Base-by-base conservation (phyloP, 1,284 basidiomycete genomes). In the Puccinia polysora region DNA sequence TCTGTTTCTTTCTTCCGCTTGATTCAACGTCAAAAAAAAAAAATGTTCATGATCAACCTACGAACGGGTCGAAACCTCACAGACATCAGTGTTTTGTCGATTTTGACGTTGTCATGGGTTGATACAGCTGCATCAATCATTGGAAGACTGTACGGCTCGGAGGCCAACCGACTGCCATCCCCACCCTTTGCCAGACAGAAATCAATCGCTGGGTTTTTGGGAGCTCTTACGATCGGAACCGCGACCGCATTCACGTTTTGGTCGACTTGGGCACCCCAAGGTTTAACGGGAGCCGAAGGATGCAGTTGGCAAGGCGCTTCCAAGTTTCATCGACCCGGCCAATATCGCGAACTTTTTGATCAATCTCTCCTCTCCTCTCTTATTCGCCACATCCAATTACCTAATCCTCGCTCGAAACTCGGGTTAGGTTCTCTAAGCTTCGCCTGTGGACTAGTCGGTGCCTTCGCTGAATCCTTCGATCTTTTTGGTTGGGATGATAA, bases 401-500 rank as follows among this genome's bases (percentile, higher is more conserved):
- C 65, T 32, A 58, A 38, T 56, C 65, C 65, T 1, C 7, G 34
- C 23, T 68, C 65, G 4, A 43, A 18, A 15, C 50, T 68, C 14
- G 20, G 52, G 1, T 28, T 70, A 18, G 34, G 28, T 4, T 23
- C 40, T 8, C 25, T 70, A 20, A 36, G 40, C 23, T 15, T 60
- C 20, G 56, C 40, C 12, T 70, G 67, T 30, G 67, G 67, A n/a
- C 25, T 70, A 15, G 45, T 70, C 4, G 55, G 40, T 38, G 55
- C 67, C 10, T 3, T 70, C 30, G 55, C 67, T 36, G 67, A 70
- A 23, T 56, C 67, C 20, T 30, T 70, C 23, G 67, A 70, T 32
- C 23, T 70, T 25, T 70, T 59, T 50, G 67, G 67, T n/a, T 70
- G 55, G 56, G 67, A 70, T 50, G 67, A 70, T 40, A 70, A 70